Evolutionary conservation across 2,329 filamentous ascomycete species (phyloP).

Genomic region (Aulographum hederae): DNA sequence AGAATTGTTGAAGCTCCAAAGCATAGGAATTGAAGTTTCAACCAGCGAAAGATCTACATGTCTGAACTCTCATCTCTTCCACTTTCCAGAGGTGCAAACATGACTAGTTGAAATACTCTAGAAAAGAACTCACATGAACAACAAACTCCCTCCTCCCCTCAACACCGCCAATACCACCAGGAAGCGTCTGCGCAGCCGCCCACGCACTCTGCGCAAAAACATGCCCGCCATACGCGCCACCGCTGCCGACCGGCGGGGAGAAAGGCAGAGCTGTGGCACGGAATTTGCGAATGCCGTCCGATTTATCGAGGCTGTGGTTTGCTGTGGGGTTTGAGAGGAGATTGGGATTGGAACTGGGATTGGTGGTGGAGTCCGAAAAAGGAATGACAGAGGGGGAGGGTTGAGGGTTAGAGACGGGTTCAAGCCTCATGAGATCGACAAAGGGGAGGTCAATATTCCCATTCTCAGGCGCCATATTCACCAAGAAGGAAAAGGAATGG

Average conservation of each 20-base stretch:
- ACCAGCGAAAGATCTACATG: neutral
- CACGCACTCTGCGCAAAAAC: conserved; percentile 39
- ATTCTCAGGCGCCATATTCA: too few species aligned
- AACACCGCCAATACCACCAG: too few species aligned
- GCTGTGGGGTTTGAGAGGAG: too few species aligned
- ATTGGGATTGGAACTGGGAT: too few species aligned
- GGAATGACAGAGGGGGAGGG: too few species aligned
- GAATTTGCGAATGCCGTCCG: too few species aligned
- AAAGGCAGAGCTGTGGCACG: neutral
- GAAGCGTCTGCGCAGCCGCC: conserved; percentile 37
- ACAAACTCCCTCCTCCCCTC: conserved; percentile 26
- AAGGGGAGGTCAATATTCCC: too few species aligned
- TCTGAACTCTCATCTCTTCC: neutral
- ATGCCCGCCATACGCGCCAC: conserved; percentile 34
- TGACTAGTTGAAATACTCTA: neutral
- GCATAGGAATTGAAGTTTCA: neutral
- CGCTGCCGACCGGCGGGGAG: conserved; percentile 10
- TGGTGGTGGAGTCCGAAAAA: too few species aligned
- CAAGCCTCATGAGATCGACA: too few species aligned
- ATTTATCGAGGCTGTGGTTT: too few species aligned
- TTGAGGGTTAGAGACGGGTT: too few species aligned
- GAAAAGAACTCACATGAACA: conserved; percentile 25
- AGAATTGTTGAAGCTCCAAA: neutral
- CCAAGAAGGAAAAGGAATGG: too few species aligned
- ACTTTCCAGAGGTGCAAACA: neutral